Base-by-base conservation (phyloP, 148 eudicot species). In the Talinum fruticosum region DNA sequence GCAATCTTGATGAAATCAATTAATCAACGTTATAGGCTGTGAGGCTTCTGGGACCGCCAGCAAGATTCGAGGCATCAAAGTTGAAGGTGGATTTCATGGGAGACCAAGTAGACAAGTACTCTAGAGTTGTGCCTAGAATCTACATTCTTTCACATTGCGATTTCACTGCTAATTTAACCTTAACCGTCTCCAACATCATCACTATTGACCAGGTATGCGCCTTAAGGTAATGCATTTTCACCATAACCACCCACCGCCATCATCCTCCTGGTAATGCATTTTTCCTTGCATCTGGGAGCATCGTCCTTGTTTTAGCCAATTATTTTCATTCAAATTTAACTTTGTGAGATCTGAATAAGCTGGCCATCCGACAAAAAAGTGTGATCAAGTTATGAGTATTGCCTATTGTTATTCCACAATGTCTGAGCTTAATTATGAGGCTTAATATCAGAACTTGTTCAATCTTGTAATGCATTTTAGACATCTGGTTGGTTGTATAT, bases 131-230 rank as follows among this genome's bases (percentile, higher is more conserved):
- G 73, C 98, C 98, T 35, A 84, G 98, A 78, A 86, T 86, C 41
- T 94, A 94, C 83, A 90, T 90, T 26, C 92, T 94, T 59, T 94
- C 98, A 24, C 98, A 94, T 67, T 94, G 98, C 47, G 98, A 94
- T 81, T 89, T 94, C 75, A 94, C 98, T 21, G 98, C 97, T 76
- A 86, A 94, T 77, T 79, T 94, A 33, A 91, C 97, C 54, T 78
- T 94, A 80, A 90, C 97, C 76, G 86, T 94, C 77, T 91, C 98
- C 71, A 91, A 85, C 76, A 77, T 84, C 76, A 84, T 94, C 87
- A 82, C 73, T 51, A 85, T 85, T 81, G 89, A 91, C 79, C 94
- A 94, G 93, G 98, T 94, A 89, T 49, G 86, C 79, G 71, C 80
- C 83, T 85, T 83, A 72, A 79, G 78, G 72, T 82, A 74, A 62